phyloP scores from a whole-genome alignment of 2,329 filamentous ascomycete genomes.

The Pseudocercospora vitis region DNA sequence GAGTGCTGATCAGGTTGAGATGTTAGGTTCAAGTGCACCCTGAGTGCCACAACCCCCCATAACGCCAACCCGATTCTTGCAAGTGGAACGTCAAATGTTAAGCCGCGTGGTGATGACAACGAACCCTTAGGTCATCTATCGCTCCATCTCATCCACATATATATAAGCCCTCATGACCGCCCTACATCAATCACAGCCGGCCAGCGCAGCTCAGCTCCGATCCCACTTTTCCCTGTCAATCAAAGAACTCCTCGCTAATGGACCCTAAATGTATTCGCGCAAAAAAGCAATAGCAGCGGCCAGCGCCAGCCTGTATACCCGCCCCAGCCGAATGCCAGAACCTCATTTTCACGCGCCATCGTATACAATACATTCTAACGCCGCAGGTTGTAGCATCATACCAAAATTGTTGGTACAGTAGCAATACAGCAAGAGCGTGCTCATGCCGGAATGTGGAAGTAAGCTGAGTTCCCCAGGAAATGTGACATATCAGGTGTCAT shows the following conservation, averaged over 20 bases:
- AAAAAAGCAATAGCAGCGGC: not conserved
- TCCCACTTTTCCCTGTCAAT: not conserved
- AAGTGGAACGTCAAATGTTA: no score
- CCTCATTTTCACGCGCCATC: no score
- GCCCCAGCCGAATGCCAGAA: no score
- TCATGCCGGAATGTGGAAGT: not conserved
- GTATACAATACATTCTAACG: constrained; percentile 4
- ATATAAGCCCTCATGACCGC: not conserved
- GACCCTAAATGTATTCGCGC: not conserved
- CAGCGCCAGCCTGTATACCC: constrained; percentile 4
- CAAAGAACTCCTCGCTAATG: constrained; percentile 3
- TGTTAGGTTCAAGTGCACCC: no score
- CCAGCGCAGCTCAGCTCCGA: not conserved
- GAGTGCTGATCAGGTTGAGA: no score
- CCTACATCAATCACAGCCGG: not conserved
- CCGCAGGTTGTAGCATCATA: not conserved
- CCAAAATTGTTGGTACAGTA: no score
- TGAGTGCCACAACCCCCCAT: no score
- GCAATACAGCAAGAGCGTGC: not conserved
- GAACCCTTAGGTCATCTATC: no score
- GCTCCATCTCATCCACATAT: not conserved
- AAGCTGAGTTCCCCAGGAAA: not conserved
- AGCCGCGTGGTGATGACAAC: no score
- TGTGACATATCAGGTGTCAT: constrained; percentile 11
- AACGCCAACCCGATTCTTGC: no score